Evolutionary conservation across 2,329 filamentous ascomycete species (phyloP), one percentile per base, ranked within the genome.

Genomic region (Epichloe typhina): DNA sequence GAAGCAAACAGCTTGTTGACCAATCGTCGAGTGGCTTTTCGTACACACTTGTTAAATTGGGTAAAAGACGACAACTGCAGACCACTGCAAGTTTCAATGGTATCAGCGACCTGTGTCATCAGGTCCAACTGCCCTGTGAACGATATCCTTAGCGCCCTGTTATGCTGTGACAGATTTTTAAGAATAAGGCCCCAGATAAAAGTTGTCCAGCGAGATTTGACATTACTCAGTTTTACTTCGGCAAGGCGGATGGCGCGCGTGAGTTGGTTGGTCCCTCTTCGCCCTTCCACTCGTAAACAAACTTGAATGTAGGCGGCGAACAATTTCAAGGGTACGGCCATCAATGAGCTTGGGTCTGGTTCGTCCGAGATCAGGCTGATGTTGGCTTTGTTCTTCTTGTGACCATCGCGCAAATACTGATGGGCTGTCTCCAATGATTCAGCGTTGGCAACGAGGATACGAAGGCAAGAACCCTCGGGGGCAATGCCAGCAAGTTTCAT

Each of bases 391-490:
- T 46, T 23, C 9, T 50, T 48, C 31, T 53, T 55, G 2, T 57
- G 54, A 54, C 72, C 72, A 52, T 79, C 74, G 7, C 57, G 57
- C 17, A 84, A 63, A 61, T 79, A 82, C 21, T 61, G 59, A 36
- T 76, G 53, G 0, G 73, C 80, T 9, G 69, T 66, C 9, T 68
- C 59, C 11, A 78, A 57, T 4, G 71, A 72, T 1, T 62, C 58
- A 0, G 82, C 75, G 56, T 79, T 68, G 4, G 68, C 64, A 2
- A 88, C 56, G 2, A 88, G 66, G 17, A 79, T 72, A 3, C 67
- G 66, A 7, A 87, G 70, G 26, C 75, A 77, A 40, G 67, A 62
- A 1, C 70, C 72, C 4, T 66, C 60, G 0, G 81, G 77, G 6
- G 61, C 64, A 19, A 83, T 60, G 1, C 73, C 71, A 2, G 69